Conservation (phyloP, 116 monocot species). For the Iris pallida region DNA sequence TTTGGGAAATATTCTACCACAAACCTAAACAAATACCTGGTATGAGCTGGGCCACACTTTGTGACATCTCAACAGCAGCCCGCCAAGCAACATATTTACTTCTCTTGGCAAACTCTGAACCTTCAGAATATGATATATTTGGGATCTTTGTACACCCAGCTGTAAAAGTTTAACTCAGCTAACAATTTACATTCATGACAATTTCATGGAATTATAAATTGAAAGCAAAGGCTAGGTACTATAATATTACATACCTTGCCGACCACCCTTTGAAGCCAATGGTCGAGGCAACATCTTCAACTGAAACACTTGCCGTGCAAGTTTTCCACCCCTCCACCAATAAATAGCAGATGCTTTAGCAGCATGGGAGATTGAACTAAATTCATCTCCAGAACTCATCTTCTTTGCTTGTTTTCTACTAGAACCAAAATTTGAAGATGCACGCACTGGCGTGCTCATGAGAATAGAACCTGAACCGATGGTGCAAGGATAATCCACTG, state of each 20-base stretch:
- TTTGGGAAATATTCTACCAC: no score
- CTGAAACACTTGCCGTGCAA: constrained; percentile 71
- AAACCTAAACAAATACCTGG: no score
- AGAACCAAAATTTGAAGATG: constrained; percentile 24
- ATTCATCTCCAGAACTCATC: constrained; percentile 19
- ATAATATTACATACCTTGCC: constrained; percentile 63
- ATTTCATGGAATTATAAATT: constrained; percentile 1
- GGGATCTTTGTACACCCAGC: constrained; percentile 82
- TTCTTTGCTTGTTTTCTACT: constrained; percentile 53
- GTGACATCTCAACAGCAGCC: constrained; percentile 84
- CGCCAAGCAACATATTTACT: constrained; percentile 79
- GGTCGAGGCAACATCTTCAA: constrained; percentile 79
- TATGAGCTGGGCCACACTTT: constrained; percentile 57
- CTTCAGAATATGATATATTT: constrained; percentile 67
- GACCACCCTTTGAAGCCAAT: constrained; percentile 59
- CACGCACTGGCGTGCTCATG: constrained; percentile 27
- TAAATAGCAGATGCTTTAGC: constrained; percentile 35
- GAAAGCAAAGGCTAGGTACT: neutral
- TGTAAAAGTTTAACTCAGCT: constrained; percentile 33
- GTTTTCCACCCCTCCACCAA: constrained; percentile 96
- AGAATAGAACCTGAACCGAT: constrained; percentile 69
- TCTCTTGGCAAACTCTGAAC: constrained; percentile 73
- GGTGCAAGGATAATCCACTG: constrained; percentile 48
- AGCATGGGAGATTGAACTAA: constrained; percentile 9
- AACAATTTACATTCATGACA: constrained; percentile 19